phyloP scores from a whole-genome alignment of 2,329 filamentous ascomycete genomes.

The Ceratocystis smalleyi region DNA sequence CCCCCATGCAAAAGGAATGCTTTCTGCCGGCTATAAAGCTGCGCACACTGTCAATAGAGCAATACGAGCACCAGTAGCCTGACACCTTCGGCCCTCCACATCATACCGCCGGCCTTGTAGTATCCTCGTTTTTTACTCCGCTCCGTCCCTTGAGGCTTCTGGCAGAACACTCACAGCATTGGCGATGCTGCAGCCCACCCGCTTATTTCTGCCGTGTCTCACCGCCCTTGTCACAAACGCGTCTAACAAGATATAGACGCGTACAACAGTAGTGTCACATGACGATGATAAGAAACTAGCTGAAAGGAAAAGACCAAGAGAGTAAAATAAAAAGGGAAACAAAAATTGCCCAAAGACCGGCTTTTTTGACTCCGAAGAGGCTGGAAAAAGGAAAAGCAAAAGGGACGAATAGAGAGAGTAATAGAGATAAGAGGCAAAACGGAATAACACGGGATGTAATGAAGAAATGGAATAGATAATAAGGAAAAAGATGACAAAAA shows the following conservation, averaged over 20 bases:
- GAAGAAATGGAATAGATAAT: not conserved
- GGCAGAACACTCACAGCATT: no score
- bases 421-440: not conserved
- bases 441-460: not conserved
- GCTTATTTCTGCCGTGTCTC: not conserved
- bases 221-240: not conserved
- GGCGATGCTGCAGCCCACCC: not conserved
- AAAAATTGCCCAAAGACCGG: not conserved
- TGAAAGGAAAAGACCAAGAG: not conserved
- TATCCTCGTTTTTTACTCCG: no score
- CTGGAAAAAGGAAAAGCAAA: not conserved
- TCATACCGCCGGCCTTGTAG: no score
- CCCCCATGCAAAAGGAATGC: no score
- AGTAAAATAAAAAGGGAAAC: not conserved
- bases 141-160: no score
- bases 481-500: not conserved
- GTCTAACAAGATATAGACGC: not conserved
- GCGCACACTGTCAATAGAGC: no score
- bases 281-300: not conserved
- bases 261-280: not conserved
- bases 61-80: no score
- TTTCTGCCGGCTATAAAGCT: no score
- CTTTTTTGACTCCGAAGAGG: slow-evolving; percentile 1
- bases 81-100: no score
- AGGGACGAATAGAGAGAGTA: not conserved